Base-by-base conservation (phyloP, 257 asterid species). In the Nyctanthes arbortristis region DNA sequence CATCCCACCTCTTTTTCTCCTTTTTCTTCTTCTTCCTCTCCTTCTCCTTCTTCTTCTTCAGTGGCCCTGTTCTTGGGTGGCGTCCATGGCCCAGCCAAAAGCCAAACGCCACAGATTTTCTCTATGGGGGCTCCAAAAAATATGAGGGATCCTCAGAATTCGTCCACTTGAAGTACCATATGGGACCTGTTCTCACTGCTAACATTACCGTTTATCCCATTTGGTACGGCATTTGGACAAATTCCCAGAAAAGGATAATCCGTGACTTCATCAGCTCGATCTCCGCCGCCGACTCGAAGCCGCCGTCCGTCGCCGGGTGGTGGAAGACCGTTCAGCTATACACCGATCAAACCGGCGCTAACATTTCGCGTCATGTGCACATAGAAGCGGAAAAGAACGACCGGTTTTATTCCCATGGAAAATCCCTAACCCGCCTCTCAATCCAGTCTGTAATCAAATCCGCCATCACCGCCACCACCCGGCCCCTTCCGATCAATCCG, bases 101-200 rank as follows among this genome's bases (percentile, higher is more conserved):
- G 5, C 72, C 64, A 45, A 89, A 85, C 74, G 39, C 89, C 11
- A 76, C 98, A 8, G 96, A 86, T 32, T 59, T 65, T 2, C 45
- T 81, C 76, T 87, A 57, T 69, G 86, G 85, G 31, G 91, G 87
- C 29, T 88, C 97, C 3, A 88, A 92, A 66, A 92, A 88, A 57
- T 92, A 73, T 67, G 98, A 92, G 58, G 98, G 98, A 61, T 90
- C 98, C 16, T 88, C 95, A 65, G 89, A 88, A 34, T 88, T 92
- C 20, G 93, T 90, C 14, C 72, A 87, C 33, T 22, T 92, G 30
- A 90, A 63, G 66, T 92, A 92, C 87, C 97, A 92, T 80, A 92
- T 90, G 95, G 98, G 98, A 65, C 96, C 95, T 22, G 86, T 92
- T 65, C 91, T 92, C 63, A 84, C 96, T 59, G 84, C 88, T 0